These are phyloP conservation scores for Saturnispora hagleri DNA, from an alignment of 805 yeast genomes.

Conservation along the genomic window DNA sequence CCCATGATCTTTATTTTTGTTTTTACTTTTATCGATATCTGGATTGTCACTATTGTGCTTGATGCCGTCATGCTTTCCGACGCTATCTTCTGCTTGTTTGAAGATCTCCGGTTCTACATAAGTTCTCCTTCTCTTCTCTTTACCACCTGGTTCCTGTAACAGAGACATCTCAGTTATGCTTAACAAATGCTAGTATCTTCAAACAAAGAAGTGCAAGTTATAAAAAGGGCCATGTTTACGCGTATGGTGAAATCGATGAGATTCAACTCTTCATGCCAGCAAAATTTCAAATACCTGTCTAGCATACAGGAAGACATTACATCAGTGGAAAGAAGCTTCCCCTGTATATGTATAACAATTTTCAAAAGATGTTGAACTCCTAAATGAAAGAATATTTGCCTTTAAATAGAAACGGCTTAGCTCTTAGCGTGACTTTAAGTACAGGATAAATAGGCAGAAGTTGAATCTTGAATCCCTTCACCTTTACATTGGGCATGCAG, in stretches of 20 bases:
- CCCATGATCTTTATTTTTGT: neutral
- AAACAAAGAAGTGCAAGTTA: neutral
- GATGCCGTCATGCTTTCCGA: neutral
- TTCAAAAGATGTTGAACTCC: too few relatives aligned
- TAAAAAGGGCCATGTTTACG: neutral
- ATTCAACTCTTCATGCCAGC: neutral
- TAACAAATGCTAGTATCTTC: neutral
- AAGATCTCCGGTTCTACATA: neutral
- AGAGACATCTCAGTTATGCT: neutral
- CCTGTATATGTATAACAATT: too few relatives aligned
- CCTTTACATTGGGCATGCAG: too few relatives aligned
- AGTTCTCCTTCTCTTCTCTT: neutral
- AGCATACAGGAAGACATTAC: too few relatives aligned
- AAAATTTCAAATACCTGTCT: too few relatives aligned
- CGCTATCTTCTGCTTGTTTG: neutral
- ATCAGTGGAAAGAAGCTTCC: too few relatives aligned
- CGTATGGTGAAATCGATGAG: neutral
- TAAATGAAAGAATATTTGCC: too few relatives aligned
- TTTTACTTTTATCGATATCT: neutral
- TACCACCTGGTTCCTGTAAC: neutral
- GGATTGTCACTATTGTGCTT: neutral
- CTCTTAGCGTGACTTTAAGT: too few relatives aligned
- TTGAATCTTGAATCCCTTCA: too few relatives aligned
- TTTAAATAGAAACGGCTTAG: too few relatives aligned
- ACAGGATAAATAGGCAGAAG: too few relatives aligned